These are phyloP conservation scores for Vickermania spadyakhi DNA, from an alignment of 208 protist genomes.

Conservation along the genomic window DNA sequence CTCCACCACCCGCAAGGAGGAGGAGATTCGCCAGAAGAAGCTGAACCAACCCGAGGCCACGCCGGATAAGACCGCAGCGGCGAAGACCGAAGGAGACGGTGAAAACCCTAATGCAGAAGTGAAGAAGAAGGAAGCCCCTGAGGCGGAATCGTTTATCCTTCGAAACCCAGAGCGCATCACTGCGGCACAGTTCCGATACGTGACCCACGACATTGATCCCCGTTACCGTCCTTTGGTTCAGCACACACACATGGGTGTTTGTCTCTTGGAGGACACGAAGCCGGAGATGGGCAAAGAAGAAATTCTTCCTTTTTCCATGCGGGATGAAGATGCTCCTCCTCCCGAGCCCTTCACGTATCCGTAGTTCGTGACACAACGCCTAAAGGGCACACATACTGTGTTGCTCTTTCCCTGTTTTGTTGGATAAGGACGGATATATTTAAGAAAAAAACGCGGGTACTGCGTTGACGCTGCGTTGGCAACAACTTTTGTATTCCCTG, in stretches of 20 bases:
- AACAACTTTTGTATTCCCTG: too few species aligned
- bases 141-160: slow-evolving; percentile 48
- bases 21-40: slow-evolving; percentile 62
- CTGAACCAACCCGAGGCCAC: slow-evolving; percentile 10
- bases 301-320: slow-evolving; percentile 39
- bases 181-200: slow-evolving; percentile 51
- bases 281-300: slow-evolving; percentile 35
- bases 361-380: too few species aligned
- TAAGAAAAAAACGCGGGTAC: too few species aligned
- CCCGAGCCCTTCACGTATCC: slow-evolving; percentile 80
- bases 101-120: slow-evolving; percentile 1
- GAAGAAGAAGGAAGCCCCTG: slow-evolving; percentile 29
- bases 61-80: neutral
- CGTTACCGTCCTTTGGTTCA: slow-evolving; percentile 64
- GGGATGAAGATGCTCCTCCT: slow-evolving; percentile 40
- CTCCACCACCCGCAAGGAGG: slow-evolving; percentile 82
- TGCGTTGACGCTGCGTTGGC: too few species aligned
- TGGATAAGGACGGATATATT: too few species aligned
- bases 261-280: slow-evolving; percentile 63
- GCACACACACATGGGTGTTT: slow-evolving; percentile 32
- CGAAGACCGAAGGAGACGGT: slow-evolving; percentile 2
- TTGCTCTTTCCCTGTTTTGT: too few species aligned
- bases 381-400: too few species aligned
- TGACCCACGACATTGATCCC: slow-evolving; percentile 55
- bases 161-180: slow-evolving; percentile 78